These are phyloP conservation scores for Populus hybrid DNA, from an alignment of 441 rosid species.

Conservation along the genomic window DNA sequence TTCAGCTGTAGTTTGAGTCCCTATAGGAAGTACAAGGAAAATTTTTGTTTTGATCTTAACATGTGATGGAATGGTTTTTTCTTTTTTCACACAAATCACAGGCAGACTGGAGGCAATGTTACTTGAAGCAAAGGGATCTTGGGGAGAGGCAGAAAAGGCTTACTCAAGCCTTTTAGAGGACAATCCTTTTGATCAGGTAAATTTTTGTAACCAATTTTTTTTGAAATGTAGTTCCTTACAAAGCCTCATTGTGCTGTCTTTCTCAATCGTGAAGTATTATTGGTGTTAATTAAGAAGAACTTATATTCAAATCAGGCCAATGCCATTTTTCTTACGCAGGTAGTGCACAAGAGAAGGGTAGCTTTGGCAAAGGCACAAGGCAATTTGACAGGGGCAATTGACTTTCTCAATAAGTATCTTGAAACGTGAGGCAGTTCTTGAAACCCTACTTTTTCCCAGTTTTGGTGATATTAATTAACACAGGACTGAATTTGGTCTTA, in stretches of 20 bases:
- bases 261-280: slow-evolving; percentile 6
- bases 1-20: slow-evolving; percentile 6
- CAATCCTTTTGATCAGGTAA: slow-evolving; percentile 86
- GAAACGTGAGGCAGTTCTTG: slow-evolving; percentile 59
- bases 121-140: slow-evolving; percentile 91
- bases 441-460: slow-evolving; percentile 7
- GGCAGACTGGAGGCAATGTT: slow-evolving; percentile 85
- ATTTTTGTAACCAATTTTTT: background rate
- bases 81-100: slow-evolving; percentile 30
- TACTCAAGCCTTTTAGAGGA: slow-evolving; percentile 87
- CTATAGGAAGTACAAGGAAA: background rate
- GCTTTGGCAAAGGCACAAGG: slow-evolving; percentile 94
- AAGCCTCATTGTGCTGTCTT: slow-evolving; percentile 6
- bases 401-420: slow-evolving; percentile 86
- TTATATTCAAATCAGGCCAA: background rate
- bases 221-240: background rate
- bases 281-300: background rate
- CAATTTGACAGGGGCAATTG: slow-evolving; percentile 67
- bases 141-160: slow-evolving; percentile 91
- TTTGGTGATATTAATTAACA: background rate
- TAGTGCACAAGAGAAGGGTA: slow-evolving; percentile 76
- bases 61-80: slow-evolving; percentile 7
- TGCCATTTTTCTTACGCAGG: slow-evolving; percentile 38
- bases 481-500: background rate
- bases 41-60: slow-evolving; percentile 1